These are phyloP conservation scores for Colletotrichum theobromicola DNA, from an alignment of 2,329 filamentous ascomycete species.

Conservation along the genomic window DNA sequence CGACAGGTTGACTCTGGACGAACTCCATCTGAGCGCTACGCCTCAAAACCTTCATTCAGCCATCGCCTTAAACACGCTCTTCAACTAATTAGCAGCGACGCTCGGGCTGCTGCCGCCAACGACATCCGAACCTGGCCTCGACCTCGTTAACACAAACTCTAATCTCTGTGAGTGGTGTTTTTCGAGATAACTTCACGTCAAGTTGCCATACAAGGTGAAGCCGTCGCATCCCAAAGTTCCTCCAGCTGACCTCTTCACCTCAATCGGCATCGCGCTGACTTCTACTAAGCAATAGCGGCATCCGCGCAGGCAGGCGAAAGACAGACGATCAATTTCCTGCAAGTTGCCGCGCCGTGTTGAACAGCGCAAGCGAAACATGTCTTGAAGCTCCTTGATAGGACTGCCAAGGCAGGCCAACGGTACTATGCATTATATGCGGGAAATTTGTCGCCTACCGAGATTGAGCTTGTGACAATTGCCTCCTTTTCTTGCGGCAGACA, in stretches of 20 bases:
- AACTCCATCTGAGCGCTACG: conserved; percentile 18
- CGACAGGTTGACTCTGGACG: background rate
- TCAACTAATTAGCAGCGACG: background rate
- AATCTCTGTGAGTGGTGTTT: background rate
- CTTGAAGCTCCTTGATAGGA: conserved; percentile 23
- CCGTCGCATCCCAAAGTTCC: background rate
- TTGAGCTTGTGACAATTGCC: conserved; percentile 10
- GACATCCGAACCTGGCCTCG: background rate
- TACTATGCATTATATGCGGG: conserved; percentile 20
- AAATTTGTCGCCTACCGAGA: conserved; percentile 20
- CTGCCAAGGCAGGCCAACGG: conserved; percentile 6
- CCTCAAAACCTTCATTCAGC: background rate
- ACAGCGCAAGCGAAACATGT: conserved; percentile 21
- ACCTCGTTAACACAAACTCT: background rate
- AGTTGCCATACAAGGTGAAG: background rate
- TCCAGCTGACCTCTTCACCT: background rate
- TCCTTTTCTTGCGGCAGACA: background rate
- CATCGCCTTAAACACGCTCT: background rate
- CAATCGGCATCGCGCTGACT: background rate
- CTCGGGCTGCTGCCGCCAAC: background rate
- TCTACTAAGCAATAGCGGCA: background rate
- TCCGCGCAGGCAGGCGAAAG: background rate
- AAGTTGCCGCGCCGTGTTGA: conserved; percentile 5
- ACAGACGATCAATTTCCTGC: conserved; percentile 14
- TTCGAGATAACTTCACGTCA: background rate